Evolutionary conservation across 2,329 filamentous ascomycete species (phyloP), one percentile per base, ranked within the genome.

Genomic region (Aureobasidium sp.): DNA sequence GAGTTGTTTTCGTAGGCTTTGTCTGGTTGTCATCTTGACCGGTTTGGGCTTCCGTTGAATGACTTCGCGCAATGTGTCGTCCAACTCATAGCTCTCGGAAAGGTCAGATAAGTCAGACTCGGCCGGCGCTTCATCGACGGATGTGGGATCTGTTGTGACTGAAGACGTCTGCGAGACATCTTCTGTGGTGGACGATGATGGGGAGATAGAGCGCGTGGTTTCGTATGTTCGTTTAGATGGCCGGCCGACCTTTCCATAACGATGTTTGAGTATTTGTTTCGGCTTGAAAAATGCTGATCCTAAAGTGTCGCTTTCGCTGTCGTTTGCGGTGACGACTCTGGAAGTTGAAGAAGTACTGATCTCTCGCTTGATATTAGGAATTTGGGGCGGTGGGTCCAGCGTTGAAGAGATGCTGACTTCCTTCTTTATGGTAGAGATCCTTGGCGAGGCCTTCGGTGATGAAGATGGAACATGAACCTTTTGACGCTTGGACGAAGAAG

Each of bases 21-120:
- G 30, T 13, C 64, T 60, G 9, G 64, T 66, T 5, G 59, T 62
- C 21, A 62, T 55, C 21, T 55, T 62, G 14, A 42, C 41, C n/a
- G 54, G 55, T 41, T 37, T 62, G 36, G 50, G 54, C 59, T 75
- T 75, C 61, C 71, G 70, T 59, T 70, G 71, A 48, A 76, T 68
- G 36, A 76, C 69, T 62, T 70, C 64, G 57, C 72, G 71, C 30
- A 68, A 64, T 45, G 68, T 66, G 61, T 75, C 71, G 66, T 77
- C 74, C 65, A 77, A 68, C 61, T 74, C 74, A 62, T 68, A 66
- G 63, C 66, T 72, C 51, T 71, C 68, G 53, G 73, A 74, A 32
- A 77, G 70, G 32, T 76, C 74, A 66, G 73, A 74, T 60, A 76
- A 69, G 36, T 75, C 73, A 47, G 74, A 76, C 44, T 66, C 64